Conservation (phyloP, 1,139 yeast species). For the Kodamaea derodonti region DNA sequence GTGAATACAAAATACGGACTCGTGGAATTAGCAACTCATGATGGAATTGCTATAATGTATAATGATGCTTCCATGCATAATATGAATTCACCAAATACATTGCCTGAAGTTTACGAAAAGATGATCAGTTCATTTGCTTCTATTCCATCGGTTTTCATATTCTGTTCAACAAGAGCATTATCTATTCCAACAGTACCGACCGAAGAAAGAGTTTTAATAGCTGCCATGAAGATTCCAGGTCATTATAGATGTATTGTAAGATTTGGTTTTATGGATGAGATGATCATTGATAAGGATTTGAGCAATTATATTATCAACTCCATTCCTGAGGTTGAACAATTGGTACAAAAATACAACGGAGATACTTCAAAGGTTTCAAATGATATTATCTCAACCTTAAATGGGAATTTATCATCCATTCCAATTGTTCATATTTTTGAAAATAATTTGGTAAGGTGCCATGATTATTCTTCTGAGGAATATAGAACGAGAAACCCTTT, state of each 20-base stretch:
- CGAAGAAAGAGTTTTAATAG: conserved; percentile 37
- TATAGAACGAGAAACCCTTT: conserved; percentile 18
- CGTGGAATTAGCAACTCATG: conserved; percentile 19
- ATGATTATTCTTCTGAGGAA: conserved; percentile 15
- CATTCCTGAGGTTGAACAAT: conserved; percentile 18
- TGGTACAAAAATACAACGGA: conserved; percentile 10
- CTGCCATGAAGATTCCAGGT: conserved; percentile 37
- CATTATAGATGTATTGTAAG: conserved; percentile 44
- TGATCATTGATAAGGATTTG: conserved; percentile 24
- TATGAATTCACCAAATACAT: conserved; percentile 35
- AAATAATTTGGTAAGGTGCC: conserved; percentile 28
- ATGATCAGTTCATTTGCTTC: conserved; percentile 35
- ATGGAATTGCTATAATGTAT: conserved; percentile 42
- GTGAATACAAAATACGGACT: conserved; percentile 22
- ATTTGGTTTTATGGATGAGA: conserved; percentile 45
- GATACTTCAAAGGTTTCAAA: conserved; percentile 1
- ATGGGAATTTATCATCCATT: conserved; percentile 6
- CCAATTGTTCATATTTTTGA: conserved; percentile 38
- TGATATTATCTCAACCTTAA: conserved; percentile 1
- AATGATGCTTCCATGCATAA: conserved; percentile 27
- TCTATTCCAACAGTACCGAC: conserved; percentile 37
- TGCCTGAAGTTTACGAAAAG: conserved; percentile 38
- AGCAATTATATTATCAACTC: conserved; percentile 22
- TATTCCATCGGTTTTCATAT: conserved; percentile 40
- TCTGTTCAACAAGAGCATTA: conserved; percentile 38